Evolutionary conservation across 495 filamentous ascomycete species (phyloP), one percentile per base, ranked within the genome.

Genomic region (Aeminium ludgeri): DNA sequence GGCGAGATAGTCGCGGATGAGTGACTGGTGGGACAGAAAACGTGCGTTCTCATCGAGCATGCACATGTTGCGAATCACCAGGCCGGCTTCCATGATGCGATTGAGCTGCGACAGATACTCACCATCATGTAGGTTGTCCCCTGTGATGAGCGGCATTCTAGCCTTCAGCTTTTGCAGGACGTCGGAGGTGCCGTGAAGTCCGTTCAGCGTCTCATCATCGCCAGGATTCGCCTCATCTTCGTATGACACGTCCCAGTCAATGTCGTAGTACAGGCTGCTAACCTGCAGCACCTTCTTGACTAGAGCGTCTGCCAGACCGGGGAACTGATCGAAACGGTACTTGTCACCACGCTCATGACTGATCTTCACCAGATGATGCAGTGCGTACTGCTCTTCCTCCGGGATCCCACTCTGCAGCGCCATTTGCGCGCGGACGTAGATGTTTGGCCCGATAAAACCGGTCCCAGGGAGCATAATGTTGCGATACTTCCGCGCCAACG

Each of bases 261-360:
- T 71, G 25, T 83, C 65, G 48, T 82, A 87, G 59, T 82, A 87
- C 2, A 92, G 59, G 16, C 64, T 68, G 39, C 74, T 76, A 30
- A 89, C 65, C 35, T 80, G 72, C 15, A 92, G 65, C 4, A 80
- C 73, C 53, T 85, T 87, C 49, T 82, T 77, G 49, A 93, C 79
- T 18, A 99, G 66, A 10, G 80, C 80, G 55, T 96, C 89, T 1
- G 83, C 83, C 28, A 99, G 66, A 25, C 84, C 74, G n/a, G 80
- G 76, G 52, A 93, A 95, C 2, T 77, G 74, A 43, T 93, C 86
- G 43, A 94, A 94, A 46, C 81, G 80, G 59, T 91, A 94, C 54
- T 94, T 93, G 54, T 96, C 91, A 20, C 86, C 87, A 23, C 83
- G 70, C 56, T 95, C 86, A 41, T 82, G 85, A 0, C 86, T 94